Evolutionary conservation across 2,329 filamentous ascomycete genomes (phyloP).

Genomic region (Coniochaeta sp.): DNA sequence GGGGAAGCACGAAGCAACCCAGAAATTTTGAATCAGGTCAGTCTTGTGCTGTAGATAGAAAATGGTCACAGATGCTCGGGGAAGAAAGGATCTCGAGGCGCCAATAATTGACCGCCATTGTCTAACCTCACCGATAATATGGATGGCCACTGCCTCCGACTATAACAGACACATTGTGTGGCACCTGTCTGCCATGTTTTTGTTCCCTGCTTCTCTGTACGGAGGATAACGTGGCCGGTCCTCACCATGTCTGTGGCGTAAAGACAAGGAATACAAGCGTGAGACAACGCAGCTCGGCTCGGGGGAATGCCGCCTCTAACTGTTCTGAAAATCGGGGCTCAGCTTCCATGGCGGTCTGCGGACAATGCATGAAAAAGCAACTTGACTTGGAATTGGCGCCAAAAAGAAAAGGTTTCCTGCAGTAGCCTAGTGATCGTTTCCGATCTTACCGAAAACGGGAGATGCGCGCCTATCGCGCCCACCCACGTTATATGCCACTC

Average conservation of each 20-base stretch:
- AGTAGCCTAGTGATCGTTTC: neutral
- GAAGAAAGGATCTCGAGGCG: neutral
- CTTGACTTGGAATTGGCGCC: neutral
- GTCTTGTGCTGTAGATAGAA: neutral
- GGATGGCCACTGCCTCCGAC: neutral
- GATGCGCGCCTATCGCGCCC: neutral
- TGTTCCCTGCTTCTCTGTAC: neutral
- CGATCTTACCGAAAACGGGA: neutral
- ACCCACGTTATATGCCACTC: neutral
- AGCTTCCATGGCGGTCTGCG: neutral
- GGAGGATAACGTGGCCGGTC: neutral
- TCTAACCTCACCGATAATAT: neutral
- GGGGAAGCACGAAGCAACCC: neutral
- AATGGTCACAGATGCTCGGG: neutral
- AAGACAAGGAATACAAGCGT: neutral
- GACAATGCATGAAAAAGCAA: neutral
- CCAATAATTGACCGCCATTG: constrained; percentile 3
- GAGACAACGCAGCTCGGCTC: neutral
- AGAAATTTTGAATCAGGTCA: neutral
- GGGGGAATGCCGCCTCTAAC: neutral
- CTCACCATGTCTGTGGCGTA: neutral
- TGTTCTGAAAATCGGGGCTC: neutral
- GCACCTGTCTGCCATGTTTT: neutral
- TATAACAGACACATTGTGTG: neutral
- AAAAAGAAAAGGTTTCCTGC: neutral